Evolutionary conservation across 2,329 filamentous ascomycete genomes (phyloP).

Genomic region (Fusarium marasasianum): DNA sequence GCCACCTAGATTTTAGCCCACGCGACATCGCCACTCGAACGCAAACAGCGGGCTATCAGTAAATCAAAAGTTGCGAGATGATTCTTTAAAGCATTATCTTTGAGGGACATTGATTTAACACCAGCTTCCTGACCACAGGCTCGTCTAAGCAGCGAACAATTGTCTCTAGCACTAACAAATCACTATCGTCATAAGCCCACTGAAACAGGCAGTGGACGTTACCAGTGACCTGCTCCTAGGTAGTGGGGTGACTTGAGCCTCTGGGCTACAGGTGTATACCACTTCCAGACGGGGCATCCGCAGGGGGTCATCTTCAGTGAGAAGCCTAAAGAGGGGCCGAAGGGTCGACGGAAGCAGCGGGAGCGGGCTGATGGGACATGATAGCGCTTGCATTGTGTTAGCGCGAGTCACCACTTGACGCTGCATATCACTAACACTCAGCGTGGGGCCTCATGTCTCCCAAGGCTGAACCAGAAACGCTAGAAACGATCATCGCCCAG

Average conservation of each 20-base stretch:
- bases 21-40: conserved; percentile 33
- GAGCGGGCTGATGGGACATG: conserved; percentile 8
- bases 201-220: conserved; percentile 1
- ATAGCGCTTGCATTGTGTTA: conserved; percentile 19
- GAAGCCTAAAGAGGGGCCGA: conserved; percentile 5
- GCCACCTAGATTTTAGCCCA: conserved; percentile 17
- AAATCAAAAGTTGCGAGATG: neutral
- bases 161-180: neutral
- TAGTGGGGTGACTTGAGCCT: conserved; percentile 7
- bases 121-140: neutral
- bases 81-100: neutral
- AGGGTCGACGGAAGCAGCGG: conserved; percentile 26
- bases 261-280: neutral
- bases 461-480: conserved; percentile 21
- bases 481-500: neutral
- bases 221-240: neutral
- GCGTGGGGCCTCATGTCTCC: conserved; percentile 14
- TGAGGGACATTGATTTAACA: neutral
- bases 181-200: neutral
- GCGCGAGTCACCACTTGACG: neutral
- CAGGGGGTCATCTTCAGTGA: neutral
- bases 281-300: neutral
- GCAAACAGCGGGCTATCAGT: neutral
- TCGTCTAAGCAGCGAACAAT: neutral
- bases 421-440: conserved; percentile 16